These are phyloP conservation scores for Eucalyptus leucophloia DNA, from an alignment of 345 rosid genomes.

Conservation along the genomic window DNA sequence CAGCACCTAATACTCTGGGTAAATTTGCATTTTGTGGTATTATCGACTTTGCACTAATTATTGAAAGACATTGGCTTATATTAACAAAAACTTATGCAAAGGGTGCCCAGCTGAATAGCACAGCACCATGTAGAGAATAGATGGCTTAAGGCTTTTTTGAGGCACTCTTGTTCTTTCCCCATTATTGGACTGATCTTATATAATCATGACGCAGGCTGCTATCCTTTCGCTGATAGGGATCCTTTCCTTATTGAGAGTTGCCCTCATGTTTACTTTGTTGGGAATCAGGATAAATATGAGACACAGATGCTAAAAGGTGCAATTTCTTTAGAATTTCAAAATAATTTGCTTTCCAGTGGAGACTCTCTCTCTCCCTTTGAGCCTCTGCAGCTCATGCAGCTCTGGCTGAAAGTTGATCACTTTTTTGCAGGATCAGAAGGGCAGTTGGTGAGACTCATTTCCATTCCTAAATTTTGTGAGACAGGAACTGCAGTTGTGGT, in stretches of 20 bases:
- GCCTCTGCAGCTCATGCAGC: neutral
- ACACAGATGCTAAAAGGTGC: conserved; percentile 52
- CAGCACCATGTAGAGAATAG: neutral
- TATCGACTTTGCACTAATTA: neutral
- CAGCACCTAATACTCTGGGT: conserved; percentile 97
- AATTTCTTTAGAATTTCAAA: neutral
- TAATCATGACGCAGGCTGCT: conserved; percentile 48
- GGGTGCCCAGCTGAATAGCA: neutral
- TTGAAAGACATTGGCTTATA: neutral
- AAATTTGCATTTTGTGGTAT: neutral
- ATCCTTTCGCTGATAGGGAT: conserved; percentile 91
- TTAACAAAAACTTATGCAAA: neutral
- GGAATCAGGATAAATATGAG: conserved; percentile 74
- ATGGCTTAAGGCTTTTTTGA: neutral
- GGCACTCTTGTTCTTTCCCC: neutral
- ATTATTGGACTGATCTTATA: neutral
- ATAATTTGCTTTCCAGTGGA: neutral
- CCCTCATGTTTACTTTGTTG: conserved; percentile 89
- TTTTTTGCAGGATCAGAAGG: conserved; percentile 65
- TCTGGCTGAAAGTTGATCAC: neutral
- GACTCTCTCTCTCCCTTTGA: neutral
- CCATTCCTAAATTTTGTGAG: conserved; percentile 66
- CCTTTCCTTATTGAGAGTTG: conserved; percentile 89
- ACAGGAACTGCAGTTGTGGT: conserved; percentile 83
- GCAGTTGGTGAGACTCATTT: conserved; percentile 59